These are phyloP conservation scores for Xylariaceae sp. DNA, from an alignment of 2,329 filamentous ascomycete species.

Conservation along the genomic window DNA sequence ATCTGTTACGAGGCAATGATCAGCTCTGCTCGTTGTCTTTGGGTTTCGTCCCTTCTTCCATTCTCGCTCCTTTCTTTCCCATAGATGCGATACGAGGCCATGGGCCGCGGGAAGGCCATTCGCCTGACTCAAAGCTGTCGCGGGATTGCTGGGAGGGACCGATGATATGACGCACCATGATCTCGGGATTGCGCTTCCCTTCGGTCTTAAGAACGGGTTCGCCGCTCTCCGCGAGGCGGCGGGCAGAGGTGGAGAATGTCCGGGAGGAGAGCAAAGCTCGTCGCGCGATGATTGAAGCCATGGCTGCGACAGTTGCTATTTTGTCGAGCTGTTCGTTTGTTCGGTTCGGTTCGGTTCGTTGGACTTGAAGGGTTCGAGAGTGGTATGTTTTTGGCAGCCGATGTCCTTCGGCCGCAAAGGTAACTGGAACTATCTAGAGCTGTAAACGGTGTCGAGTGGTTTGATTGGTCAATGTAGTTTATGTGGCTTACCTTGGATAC, in stretches of 20 bases:
- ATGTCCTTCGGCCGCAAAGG: neutral
- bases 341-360: neutral
- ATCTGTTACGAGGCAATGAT: constrained; percentile 53
- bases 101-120: too few relatives aligned
- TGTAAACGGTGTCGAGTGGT: neutral
- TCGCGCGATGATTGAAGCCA: constrained; percentile 53
- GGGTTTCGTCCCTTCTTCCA: too few relatives aligned
- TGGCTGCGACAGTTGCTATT: constrained; percentile 31
- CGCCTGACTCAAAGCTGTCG: too few relatives aligned
- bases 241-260: constrained; percentile 48
- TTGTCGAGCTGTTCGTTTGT: neutral
- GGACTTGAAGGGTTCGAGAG: neutral
- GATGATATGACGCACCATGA: constrained; percentile 38
- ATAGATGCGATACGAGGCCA: too few relatives aligned
- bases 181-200: constrained; percentile 50
- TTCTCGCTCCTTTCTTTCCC: too few relatives aligned
- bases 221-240: constrained; percentile 40
- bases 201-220: constrained; percentile 49
- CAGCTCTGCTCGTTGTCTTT: constrained; percentile 9
- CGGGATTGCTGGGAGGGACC: too few relatives aligned
- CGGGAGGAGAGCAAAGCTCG: constrained; percentile 34
- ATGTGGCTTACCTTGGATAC: too few relatives aligned
- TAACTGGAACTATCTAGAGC: neutral
- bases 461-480: neutral
- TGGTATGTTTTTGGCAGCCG: neutral